A percentile compares a stretch with the other conserved stretches of the same genome.
phyloP scores from a whole-genome alignment of 768 basidiomycete species.

The Hortiboletus campestris region DNA sequence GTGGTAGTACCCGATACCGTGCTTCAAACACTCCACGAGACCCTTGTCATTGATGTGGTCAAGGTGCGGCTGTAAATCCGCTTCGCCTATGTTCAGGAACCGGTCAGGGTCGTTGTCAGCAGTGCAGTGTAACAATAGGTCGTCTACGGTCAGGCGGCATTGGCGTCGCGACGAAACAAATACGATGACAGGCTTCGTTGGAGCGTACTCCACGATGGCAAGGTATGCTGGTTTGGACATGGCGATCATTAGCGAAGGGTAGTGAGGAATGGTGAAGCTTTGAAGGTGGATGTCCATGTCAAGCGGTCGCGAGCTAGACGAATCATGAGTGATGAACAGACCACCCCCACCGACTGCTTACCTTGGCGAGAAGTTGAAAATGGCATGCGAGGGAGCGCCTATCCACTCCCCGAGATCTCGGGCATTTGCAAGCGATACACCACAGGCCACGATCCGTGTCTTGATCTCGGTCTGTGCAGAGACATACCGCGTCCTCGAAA shows the following conservation, averaged over 20 bases:
- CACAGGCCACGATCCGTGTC: slow-evolving; percentile 92
- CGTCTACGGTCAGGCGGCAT: slow-evolving; percentile 90
- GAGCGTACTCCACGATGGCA: slow-evolving; percentile 84
- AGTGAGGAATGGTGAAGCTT: slow-evolving; percentile 94
- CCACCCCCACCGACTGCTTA: slow-evolving; percentile 28
- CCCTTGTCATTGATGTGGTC: slow-evolving; percentile 78
- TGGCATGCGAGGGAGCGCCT: slow-evolving; percentile 87
- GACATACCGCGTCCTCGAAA: slow-evolving; percentile 96
- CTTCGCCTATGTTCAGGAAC: slow-evolving; percentile 86
- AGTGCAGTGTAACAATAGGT: slow-evolving; percentile 82
- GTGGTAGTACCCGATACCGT: slow-evolving; percentile 94
- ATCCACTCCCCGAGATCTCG: slow-evolving; percentile 98
- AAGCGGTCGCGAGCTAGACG: slow-evolving; percentile 80
- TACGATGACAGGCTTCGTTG: slow-evolving; percentile 81
- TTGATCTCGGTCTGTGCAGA: slow-evolving; percentile 90
- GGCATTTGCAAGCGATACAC: slow-evolving; percentile 94
- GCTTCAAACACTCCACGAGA: slow-evolving; percentile 76
- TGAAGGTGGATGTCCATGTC: slow-evolving; percentile 98
- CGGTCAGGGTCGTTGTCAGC: slow-evolving; percentile 83
- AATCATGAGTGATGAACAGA: slow-evolving; percentile 10
- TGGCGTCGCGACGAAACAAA: slow-evolving; percentile 94
- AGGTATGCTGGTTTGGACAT: slow-evolving; percentile 99
- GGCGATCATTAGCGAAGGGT: slow-evolving; percentile 96
- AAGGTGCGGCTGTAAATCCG: slow-evolving; percentile 82
- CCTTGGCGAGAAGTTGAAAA: slow-evolving; percentile 98